A percentile compares a stretch with the other conserved stretches of the same genome.
phyloP scores from a whole-genome alignment of 345 rosid species.

The Nasturtium officinale region DNA sequence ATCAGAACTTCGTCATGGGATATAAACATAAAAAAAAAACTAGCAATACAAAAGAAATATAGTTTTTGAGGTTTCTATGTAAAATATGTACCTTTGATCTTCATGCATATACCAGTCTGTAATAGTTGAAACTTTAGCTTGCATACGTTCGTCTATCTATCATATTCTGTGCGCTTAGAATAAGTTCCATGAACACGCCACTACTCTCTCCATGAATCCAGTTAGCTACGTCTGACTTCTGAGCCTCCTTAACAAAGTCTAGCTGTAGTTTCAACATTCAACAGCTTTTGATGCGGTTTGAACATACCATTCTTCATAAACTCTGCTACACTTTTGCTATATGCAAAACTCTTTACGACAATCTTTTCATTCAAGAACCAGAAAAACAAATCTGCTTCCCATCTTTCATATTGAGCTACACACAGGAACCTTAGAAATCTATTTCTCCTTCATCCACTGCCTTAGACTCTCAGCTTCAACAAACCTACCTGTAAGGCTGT shows the following conservation, averaged over 20 bases:
- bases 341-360: constrained; percentile 9
- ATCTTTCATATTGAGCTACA: constrained; percentile 51
- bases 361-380: constrained; percentile 15
- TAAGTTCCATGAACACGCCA: not conserved
- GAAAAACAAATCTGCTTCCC: not conserved
- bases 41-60: not conserved
- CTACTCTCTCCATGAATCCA: not conserved
- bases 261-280: not conserved
- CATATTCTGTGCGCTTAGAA: not conserved
- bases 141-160: not conserved
- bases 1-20: not conserved
- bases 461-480: constrained; percentile 60
- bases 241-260: constrained; percentile 13
- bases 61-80: not conserved
- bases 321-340: not conserved
- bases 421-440: constrained; percentile 54
- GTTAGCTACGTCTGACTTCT: not conserved
- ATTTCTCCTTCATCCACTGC: constrained; percentile 51
- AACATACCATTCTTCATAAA: not conserved
- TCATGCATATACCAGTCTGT: not conserved
- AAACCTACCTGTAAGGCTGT: constrained; percentile 50
- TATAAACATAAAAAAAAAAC: not conserved
- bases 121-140: not conserved
- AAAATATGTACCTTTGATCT: not conserved
- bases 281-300: not conserved